Percentiles rank a stretch among this genome's conserved stretches.
Evolutionary conservation across 441 rosid species (phyloP).

Genomic region (Bruguiera hainesii): DNA sequence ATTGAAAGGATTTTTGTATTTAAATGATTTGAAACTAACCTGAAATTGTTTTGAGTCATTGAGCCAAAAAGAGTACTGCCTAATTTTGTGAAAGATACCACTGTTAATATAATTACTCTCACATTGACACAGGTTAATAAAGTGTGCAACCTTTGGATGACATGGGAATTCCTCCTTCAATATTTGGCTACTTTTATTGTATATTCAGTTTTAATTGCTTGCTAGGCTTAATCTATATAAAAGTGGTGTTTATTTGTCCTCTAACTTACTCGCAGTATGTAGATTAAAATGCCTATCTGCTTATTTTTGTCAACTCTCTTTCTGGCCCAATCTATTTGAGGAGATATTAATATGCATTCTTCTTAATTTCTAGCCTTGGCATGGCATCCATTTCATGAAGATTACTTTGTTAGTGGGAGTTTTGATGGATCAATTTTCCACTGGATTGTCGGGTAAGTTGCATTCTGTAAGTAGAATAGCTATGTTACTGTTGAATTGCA

Average conservation of each 20-base stretch:
- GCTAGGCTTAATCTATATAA: background rate
- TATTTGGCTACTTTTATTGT: background rate
- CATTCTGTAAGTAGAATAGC: conserved; percentile 7
- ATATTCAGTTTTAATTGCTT: background rate
- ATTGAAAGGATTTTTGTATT: too few relatives aligned
- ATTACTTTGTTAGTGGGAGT: conserved; percentile 97
- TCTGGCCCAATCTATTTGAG: conserved; percentile 3
- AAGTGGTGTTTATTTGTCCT: background rate
- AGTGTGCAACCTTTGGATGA: too few relatives aligned
- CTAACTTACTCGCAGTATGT: background rate
- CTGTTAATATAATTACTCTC: too few relatives aligned
- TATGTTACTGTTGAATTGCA: background rate
- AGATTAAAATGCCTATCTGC: background rate
- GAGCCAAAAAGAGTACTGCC: too few relatives aligned
- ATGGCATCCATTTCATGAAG: conserved; percentile 99
- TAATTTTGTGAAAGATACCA: too few relatives aligned
- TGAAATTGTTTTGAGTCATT: too few relatives aligned
- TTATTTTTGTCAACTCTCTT: background rate
- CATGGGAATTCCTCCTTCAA: too few relatives aligned
- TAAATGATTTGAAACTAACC: too few relatives aligned
- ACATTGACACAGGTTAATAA: too few relatives aligned
- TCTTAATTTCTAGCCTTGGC: conserved; percentile 59
- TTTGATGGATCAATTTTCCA: conserved; percentile 91
- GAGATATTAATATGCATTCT: conserved; percentile 8
- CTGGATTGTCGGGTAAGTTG: conserved; percentile 90